Conservation (phyloP, 2,329 filamentous ascomycete species). For the Cercospora zeae-maydis region DNA sequence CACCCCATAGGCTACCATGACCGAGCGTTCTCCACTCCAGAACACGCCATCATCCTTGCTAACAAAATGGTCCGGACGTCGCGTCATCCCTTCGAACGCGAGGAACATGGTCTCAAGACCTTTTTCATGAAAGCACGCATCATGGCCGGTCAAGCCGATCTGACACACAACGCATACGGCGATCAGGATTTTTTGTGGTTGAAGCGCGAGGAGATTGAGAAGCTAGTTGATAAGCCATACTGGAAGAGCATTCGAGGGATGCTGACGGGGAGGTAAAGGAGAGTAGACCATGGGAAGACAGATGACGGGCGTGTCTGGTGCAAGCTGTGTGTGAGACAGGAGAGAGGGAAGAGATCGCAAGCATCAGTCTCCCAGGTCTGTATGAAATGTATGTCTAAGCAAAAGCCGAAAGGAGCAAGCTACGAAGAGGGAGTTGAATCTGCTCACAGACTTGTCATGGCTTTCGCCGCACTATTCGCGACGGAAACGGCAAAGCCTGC, state of each 20-base stretch:
- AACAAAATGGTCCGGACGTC: constrained; percentile 30
- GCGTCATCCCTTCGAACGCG: constrained; percentile 32
- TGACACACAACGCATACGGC: constrained; percentile 67
- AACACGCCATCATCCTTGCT: constrained; percentile 28
- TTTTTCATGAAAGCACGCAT: constrained; percentile 97
- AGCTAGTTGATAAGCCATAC: constrained; percentile 63
- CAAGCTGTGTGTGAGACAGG: background rate
- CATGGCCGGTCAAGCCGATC: constrained; percentile 89
- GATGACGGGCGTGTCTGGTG: background rate
- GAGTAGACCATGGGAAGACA: background rate
- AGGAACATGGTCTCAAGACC: constrained; percentile 68
- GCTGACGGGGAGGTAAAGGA: constrained; percentile 66
- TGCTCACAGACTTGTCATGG: background rate
- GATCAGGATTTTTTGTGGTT: constrained; percentile 88
- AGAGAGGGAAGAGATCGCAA: background rate
- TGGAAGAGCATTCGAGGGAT: constrained; percentile 75
- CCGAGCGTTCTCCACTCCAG: constrained; percentile 48
- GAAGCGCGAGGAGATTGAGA: constrained; percentile 78
- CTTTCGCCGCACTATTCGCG: no score
- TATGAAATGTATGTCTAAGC: background rate
- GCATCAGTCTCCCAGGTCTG: background rate
- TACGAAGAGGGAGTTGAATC: background rate
- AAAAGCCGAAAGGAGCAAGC: background rate
- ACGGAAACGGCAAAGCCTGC: background rate
- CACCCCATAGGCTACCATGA: constrained; percentile 80